Base-by-base conservation (phyloP, 2,329 filamentous ascomycete species). In the Triangularia verruculosa region DNA sequence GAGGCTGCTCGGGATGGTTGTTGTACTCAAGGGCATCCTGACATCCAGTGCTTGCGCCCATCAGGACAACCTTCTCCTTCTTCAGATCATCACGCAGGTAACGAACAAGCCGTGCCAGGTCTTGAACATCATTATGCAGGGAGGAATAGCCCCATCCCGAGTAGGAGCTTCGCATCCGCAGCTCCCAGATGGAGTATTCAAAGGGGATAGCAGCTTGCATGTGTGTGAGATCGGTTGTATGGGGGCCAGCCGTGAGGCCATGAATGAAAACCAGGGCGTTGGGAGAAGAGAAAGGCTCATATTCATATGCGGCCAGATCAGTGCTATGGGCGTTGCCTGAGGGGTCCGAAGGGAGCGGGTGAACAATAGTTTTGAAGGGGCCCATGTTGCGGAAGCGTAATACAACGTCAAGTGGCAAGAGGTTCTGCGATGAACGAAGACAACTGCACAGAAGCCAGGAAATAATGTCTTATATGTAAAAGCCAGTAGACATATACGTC, bases 191-290 rank as follows among this genome's bases (percentile, higher is more conserved):
- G 0, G 84, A 85, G 71, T 82, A 87, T 72, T 47, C 83, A 71
- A 34, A 73, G 70, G 28, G 80, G 5, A 89, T 81, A 0, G 86
- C 87, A 3, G 17, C 22, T 9, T 11, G 20, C 2, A 67, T 43
- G n/a, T 30, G 53, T 15, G 17, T 15, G 32, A 63, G 39, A 13
- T 61, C 56, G 0, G 34, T 60, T 9, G 59, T 28, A 65, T 90
- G 85, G 64, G 89, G 84, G 1, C 89, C 89, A 72, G 91, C 89
- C 25, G 82, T 82, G 17, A 93, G 82, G 22, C 90, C 90, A 64
- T 88, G 89, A 67, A 92, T 82, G 75, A 89, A 90, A 64, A 92
- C 76, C 59, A 92, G 74, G 2, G 86, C 87, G 74, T 91, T 86
- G 22, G 22, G 20, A n/a, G 25, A 32, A 39, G 64, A 28, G 24